phyloP scores from a whole-genome alignment of 2,329 filamentous ascomycete species.

The Polytolypa hystricis region DNA sequence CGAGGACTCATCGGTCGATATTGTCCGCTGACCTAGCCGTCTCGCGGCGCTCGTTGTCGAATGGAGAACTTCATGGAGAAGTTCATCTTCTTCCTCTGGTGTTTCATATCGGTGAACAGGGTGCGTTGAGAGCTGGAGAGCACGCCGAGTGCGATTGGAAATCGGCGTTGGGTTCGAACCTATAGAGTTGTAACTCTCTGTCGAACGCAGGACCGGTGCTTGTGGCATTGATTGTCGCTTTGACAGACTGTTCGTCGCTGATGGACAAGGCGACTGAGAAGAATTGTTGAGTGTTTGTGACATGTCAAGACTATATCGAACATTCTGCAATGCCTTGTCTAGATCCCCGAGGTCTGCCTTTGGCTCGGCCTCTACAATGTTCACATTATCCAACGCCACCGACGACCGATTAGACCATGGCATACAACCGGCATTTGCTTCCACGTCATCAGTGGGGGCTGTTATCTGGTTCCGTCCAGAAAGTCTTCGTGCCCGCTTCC shows the following conservation, averaged over 20 bases:
- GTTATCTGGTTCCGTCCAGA: slow-evolving; percentile 83
- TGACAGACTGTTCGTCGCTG: slow-evolving; percentile 16
- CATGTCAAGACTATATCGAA: slow-evolving; percentile 47
- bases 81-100: slow-evolving; percentile 90
- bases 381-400: slow-evolving; percentile 58
- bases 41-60: slow-evolving; percentile 66
- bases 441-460: slow-evolving; percentile 74
- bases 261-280: slow-evolving; percentile 23
- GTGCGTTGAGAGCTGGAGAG: slow-evolving; percentile 57
- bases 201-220: slow-evolving; percentile 9
- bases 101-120: slow-evolving; percentile 82
- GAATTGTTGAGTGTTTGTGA: slow-evolving; percentile 27
- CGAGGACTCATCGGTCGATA: slow-evolving; percentile 10
- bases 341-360: slow-evolving; percentile 47
- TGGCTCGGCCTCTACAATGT: slow-evolving; percentile 34
- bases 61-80: slow-evolving; percentile 77
- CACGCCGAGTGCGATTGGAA: slow-evolving; percentile 68
- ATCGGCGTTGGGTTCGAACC: slow-evolving; percentile 40
- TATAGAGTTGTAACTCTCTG: slow-evolving; percentile 13
- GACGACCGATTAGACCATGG: slow-evolving; percentile 85
- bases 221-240: slow-evolving; percentile 33
- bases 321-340: slow-evolving; percentile 50
- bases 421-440: slow-evolving; percentile 83
- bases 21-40: slow-evolving; percentile 47
- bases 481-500: slow-evolving; percentile 83